phyloP scores from a whole-genome alignment of 1,139 yeast genomes.

The Arxiozyma slooffiae region DNA sequence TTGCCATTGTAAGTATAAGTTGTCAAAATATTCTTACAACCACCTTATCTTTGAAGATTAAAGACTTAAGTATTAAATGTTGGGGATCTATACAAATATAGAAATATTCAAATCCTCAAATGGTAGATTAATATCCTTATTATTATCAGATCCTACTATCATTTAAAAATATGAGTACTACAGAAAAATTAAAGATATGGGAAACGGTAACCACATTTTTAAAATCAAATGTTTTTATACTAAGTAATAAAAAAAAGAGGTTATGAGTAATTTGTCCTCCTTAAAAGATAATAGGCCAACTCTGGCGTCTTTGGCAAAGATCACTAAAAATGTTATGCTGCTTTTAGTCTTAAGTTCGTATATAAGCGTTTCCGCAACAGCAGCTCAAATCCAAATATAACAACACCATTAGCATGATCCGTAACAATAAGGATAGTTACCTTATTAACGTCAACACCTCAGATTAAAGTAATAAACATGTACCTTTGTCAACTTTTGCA shows the following conservation, averaged over 20 bases:
- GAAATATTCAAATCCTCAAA: constrained; percentile 66
- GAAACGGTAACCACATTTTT: constrained; percentile 78
- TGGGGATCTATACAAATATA: constrained; percentile 69
- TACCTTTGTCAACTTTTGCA: constrained; percentile 23
- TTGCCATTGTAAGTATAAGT: constrained; percentile 45
- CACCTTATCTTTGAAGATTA: constrained; percentile 52
- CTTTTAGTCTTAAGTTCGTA: constrained; percentile 57
- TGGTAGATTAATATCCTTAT: constrained; percentile 39
- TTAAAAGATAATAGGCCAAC: constrained; percentile 73
- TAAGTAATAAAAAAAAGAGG: constrained; percentile 73
- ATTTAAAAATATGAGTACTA: constrained; percentile 39
- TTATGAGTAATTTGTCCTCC: constrained; percentile 72
- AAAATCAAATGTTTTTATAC: constrained; percentile 71
- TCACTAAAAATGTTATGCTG: constrained; percentile 83
- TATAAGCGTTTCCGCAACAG: constrained; percentile 31
- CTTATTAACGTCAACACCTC: constrained; percentile 17
- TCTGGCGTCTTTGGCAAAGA: constrained; percentile 71
- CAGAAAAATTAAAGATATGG: constrained; percentile 64
- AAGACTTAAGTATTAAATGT: constrained; percentile 73
- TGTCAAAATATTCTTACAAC: constrained; percentile 32
- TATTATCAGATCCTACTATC: constrained; percentile 33
- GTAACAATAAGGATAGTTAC: constrained; percentile 19
- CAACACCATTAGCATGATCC: constrained; percentile 21
- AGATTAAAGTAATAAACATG: constrained; percentile 13
- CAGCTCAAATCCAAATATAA: constrained; percentile 12